Conservation (phyloP, 1,284 basidiomycete genomes). For the Sporisorium graminicola region DNA sequence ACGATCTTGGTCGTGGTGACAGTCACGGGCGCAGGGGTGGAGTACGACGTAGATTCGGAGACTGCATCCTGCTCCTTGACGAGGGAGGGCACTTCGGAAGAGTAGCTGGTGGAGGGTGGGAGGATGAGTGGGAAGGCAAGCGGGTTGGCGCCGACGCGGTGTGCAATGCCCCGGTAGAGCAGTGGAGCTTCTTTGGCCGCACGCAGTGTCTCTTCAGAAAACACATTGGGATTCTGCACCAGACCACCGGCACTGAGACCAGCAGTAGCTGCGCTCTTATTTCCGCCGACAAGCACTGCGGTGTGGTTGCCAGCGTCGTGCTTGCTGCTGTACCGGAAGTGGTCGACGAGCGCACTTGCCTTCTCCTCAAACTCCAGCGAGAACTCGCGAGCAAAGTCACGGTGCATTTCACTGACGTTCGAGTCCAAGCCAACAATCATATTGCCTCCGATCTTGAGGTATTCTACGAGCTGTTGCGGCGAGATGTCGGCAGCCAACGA, state of each 20-base stretch:
- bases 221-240: constrained; percentile 64
- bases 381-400: constrained; percentile 74
- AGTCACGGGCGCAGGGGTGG: constrained; percentile 36
- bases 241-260: constrained; percentile 38
- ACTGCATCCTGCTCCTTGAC: constrained; percentile 22
- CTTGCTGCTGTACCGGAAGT: constrained; percentile 66
- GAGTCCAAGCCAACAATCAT: constrained; percentile 84
- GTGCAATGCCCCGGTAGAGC: constrained; percentile 82
- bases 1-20: constrained; percentile 40
- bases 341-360: constrained; percentile 71
- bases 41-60: constrained; percentile 31
- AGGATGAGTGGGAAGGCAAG: constrained; percentile 83
- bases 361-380: constrained; percentile 73
- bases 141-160: constrained; percentile 82
- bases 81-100: constrained; percentile 77
- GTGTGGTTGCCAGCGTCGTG: constrained; percentile 59
- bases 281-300: constrained; percentile 53
- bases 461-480: constrained; percentile 83
- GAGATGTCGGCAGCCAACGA: constrained; percentile 81
- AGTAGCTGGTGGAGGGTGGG: constrained; percentile 75
- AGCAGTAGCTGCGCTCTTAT: not conserved
- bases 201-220: constrained; percentile 71
- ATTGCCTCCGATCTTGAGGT: constrained; percentile 80
- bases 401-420: constrained; percentile 72
- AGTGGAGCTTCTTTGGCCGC: constrained; percentile 71